These are phyloP conservation scores for Coniferiporia sulphurascens DNA, from an alignment of 1,284 basidiomycete species.

Conservation along the genomic window DNA sequence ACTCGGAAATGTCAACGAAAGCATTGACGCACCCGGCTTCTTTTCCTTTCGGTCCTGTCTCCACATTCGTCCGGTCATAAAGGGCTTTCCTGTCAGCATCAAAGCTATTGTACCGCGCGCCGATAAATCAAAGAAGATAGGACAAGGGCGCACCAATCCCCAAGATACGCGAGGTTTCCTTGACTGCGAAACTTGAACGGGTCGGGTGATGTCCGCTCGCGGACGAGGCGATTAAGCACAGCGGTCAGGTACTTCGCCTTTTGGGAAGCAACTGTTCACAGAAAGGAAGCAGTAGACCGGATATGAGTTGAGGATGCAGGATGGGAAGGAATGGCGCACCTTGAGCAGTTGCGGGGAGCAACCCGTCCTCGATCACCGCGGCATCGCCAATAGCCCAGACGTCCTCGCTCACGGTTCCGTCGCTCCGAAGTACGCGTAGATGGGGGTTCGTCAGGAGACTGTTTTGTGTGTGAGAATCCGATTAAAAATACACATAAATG, in stretches of 20 bases:
- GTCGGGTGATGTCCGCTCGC: conserved; percentile 34
- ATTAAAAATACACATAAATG: not conserved
- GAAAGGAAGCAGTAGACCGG: conserved; percentile 7
- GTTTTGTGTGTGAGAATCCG: conserved; percentile 22
- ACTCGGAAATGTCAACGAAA: conserved; percentile 4
- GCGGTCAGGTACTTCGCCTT: conserved; percentile 71
- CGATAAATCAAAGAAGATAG: conserved; percentile 4
- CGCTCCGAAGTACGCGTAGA: conserved; percentile 51
- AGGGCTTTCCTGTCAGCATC: conserved; percentile 58
- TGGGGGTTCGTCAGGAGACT: conserved; percentile 59
- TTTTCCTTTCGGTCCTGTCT: conserved; percentile 53
- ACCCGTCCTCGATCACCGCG: conserved; percentile 51
- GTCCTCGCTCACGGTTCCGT: conserved; percentile 58
- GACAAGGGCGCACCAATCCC: conserved; percentile 52
- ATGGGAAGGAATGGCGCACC: conserved; percentile 34
- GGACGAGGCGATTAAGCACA: conserved; percentile 60
- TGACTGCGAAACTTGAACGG: conserved; percentile 68
- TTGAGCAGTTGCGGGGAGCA: conserved; percentile 82
- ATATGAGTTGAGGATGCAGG: not conserved
- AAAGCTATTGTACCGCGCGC: not conserved
- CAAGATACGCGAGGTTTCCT: conserved; percentile 79
- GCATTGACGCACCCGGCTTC: conserved; percentile 47
- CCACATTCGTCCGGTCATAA: conserved; percentile 56
- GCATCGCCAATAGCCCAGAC: conserved; percentile 86
- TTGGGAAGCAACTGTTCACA: conserved; percentile 66